These are phyloP conservation scores for Fusarium staphyleae DNA, from an alignment of 2,329 filamentous ascomycete species.

Conservation along the genomic window DNA sequence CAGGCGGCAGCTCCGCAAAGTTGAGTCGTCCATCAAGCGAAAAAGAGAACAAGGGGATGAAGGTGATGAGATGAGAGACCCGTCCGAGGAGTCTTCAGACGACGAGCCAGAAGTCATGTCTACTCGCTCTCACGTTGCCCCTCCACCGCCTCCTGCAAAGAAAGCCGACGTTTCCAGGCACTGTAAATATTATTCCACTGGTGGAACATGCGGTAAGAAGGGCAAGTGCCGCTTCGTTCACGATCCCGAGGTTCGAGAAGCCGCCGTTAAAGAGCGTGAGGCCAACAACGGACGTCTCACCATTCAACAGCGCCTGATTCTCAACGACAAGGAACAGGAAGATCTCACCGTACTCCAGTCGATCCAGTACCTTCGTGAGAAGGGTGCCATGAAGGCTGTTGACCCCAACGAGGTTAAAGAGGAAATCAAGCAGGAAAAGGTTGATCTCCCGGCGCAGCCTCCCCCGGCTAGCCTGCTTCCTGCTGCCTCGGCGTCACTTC, in stretches of 20 bases:
- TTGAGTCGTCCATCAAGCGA: slow-evolving; percentile 73
- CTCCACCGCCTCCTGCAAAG: slow-evolving; percentile 54
- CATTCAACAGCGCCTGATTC: slow-evolving; percentile 68
- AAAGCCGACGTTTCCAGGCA: slow-evolving; percentile 69
- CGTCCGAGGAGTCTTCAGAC: slow-evolving; percentile 60
- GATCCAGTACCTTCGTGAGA: slow-evolving; percentile 69
- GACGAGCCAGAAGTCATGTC: slow-evolving; percentile 67
- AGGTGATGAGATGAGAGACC: slow-evolving; percentile 69
- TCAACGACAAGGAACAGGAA: slow-evolving; percentile 74
- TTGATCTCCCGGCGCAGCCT: slow-evolving; percentile 21
- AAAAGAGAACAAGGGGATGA: slow-evolving; percentile 73
- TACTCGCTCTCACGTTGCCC: slow-evolving; percentile 50
- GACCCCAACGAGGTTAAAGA: slow-evolving; percentile 25
- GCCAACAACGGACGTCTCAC: slow-evolving; percentile 71
- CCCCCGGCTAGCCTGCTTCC: slow-evolving; percentile 47
- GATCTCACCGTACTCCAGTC: slow-evolving; percentile 71
- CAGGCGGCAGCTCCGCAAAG: slow-evolving; percentile 70
- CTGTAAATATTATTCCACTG: slow-evolving; percentile 75
- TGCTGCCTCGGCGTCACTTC: slow-evolving; percentile 49
- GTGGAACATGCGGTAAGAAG: slow-evolving; percentile 74
- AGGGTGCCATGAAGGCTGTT: slow-evolving; percentile 56
- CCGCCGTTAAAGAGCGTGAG: slow-evolving; percentile 68
- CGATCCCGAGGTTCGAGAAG: slow-evolving; percentile 68
- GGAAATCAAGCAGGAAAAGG: slow-evolving; percentile 29
- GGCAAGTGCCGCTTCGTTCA: slow-evolving; percentile 78